phyloP scores from a whole-genome alignment of 345 rosid species.

The Turnera subulata region DNA sequence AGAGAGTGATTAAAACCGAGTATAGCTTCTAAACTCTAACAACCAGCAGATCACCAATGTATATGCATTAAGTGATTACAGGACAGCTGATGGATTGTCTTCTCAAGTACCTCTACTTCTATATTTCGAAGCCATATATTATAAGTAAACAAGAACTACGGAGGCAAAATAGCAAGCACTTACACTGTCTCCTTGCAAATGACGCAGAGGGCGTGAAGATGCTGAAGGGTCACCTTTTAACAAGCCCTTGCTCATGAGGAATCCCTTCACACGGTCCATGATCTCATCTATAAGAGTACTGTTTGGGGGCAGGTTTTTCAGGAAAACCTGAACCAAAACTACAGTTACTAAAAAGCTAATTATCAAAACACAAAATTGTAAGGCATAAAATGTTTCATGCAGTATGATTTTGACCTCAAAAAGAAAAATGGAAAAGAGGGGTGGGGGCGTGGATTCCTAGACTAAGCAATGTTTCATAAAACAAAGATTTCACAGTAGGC shows the following conservation, averaged over 20 bases:
- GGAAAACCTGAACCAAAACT: constrained; percentile 53
- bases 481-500: background rate
- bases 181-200: constrained; percentile 72
- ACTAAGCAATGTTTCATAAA: too few species aligned
- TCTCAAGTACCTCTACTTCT: background rate
- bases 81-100: background rate
- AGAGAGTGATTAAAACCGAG: too few species aligned
- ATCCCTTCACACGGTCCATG: constrained; percentile 80
- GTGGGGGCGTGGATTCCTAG: too few species aligned
- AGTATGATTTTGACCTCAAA: too few species aligned
- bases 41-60: too few species aligned
- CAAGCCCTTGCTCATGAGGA: constrained; percentile 80
- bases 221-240: constrained; percentile 78
- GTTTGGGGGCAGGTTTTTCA: constrained; percentile 90
- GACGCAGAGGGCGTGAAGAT: constrained; percentile 59
- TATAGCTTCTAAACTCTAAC: too few species aligned
- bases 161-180: constrained; percentile 11
- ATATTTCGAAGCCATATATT: background rate
- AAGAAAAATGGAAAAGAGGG: too few species aligned
- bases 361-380: background rate
- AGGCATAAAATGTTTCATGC: background rate
- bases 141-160: background rate
- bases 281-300: constrained; percentile 81
- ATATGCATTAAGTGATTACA: too few species aligned
- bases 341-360: background rate